phyloP scores from a whole-genome alignment of 805 yeast genomes.

The Hanseniaspora singularis region DNA sequence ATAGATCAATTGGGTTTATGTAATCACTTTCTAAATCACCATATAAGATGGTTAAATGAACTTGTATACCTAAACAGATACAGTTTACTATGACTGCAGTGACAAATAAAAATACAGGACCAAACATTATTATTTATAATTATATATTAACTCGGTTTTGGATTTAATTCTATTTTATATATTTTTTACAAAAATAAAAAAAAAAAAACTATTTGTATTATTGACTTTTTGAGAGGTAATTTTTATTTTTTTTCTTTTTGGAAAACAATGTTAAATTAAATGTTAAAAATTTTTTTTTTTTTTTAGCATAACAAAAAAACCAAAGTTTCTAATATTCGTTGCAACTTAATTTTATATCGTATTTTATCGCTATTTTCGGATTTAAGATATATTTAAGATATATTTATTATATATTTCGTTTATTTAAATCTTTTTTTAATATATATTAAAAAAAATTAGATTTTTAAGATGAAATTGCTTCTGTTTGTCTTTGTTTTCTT shows the following conservation, averaged over 20 bases:
- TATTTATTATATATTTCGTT: too few relatives aligned
- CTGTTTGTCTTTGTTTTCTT: conserved; percentile 54
- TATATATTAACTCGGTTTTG: background rate
- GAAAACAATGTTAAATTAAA: too few relatives aligned
- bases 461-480: background rate
- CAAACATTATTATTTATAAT: conserved; percentile 14
- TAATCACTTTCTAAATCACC: conserved; percentile 92
- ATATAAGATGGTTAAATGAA: conserved; percentile 88
- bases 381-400: too few relatives aligned
- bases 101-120: conserved; percentile 42
- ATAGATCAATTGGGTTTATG: conserved; percentile 92
- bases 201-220: background rate
- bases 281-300: too few relatives aligned
- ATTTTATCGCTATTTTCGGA: too few relatives aligned
- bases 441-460: background rate
- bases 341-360: too few relatives aligned
- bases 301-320: too few relatives aligned
- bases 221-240: too few relatives aligned
- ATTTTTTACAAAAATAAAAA: background rate
- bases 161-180: background rate
- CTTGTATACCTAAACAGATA: conserved; percentile 79
- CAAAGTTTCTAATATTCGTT: too few relatives aligned
- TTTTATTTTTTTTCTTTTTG: too few relatives aligned
- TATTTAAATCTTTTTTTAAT: too few relatives aligned
- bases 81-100: conserved; percentile 76